Conservation (phyloP, 106 monocot species). For the Dendrobium officinale region DNA sequence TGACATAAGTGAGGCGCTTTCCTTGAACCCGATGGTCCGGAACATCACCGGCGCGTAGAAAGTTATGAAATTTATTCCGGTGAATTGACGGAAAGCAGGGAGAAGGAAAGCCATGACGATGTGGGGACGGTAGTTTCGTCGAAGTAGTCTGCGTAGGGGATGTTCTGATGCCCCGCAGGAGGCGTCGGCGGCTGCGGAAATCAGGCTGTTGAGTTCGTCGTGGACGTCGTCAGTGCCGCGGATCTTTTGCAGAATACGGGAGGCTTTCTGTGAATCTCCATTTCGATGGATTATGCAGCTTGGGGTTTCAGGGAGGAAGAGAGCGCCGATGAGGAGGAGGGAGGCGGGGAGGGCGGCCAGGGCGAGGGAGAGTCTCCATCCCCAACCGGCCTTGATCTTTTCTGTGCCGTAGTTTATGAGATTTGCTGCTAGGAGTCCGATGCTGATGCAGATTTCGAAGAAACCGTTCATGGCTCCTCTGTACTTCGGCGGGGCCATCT, state of each 20-base stretch:
- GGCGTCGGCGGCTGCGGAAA: slow-evolving; percentile 6
- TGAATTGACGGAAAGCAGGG: slow-evolving; percentile 38
- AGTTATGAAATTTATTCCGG: slow-evolving; percentile 58
- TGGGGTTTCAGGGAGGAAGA: slow-evolving; percentile 39
- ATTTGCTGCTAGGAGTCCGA: slow-evolving; percentile 23
- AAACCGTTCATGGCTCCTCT: slow-evolving; percentile 29
- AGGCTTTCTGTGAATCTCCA: slow-evolving; percentile 13
- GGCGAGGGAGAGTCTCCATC: slow-evolving; percentile 34
- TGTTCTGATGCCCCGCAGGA: background rate
- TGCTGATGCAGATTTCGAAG: slow-evolving; percentile 22
- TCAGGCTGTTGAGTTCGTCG: slow-evolving; percentile 28
- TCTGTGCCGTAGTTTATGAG: slow-evolving; percentile 38
- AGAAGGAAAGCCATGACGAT: slow-evolving; percentile 34
- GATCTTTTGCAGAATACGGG: slow-evolving; percentile 29
- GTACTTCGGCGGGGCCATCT: slow-evolving; percentile 31
- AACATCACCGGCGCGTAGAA: slow-evolving; percentile 41
- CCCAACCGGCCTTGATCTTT: slow-evolving; percentile 22
- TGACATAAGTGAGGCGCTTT: slow-evolving; percentile 8
- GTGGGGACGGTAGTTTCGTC: slow-evolving; percentile 30
- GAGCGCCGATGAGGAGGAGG: slow-evolving; percentile 14
- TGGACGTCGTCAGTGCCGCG: slow-evolving; percentile 36
- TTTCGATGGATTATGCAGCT: slow-evolving; percentile 37
- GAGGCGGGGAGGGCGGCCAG: slow-evolving; percentile 25
- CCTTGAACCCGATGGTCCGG: slow-evolving; percentile 8
- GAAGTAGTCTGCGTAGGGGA: slow-evolving; percentile 7